A percentile compares a stretch with the other conserved stretches of the same genome.
Evolutionary conservation across 768 basidiomycete species (phyloP).

Genomic region (Xerocomus potaroensis): DNA sequence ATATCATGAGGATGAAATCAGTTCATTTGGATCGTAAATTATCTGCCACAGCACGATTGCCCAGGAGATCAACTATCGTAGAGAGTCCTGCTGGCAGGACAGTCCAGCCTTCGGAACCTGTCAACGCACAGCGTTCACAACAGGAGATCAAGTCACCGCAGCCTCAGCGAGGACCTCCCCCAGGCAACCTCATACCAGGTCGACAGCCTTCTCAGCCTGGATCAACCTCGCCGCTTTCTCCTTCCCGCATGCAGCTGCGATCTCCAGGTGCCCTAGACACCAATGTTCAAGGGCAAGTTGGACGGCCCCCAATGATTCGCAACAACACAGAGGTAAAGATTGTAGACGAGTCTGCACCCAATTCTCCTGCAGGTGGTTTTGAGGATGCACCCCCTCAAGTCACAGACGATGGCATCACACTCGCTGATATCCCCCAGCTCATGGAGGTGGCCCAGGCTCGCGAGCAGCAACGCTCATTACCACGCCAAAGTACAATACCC

Average conservation of each 20-base stretch:
- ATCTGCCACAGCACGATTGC: slow-evolving; percentile 86
- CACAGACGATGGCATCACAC: slow-evolving; percentile 80
- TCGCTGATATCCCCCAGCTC: slow-evolving; percentile 91
- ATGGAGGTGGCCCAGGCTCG: slow-evolving; percentile 90
- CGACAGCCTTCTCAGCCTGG: slow-evolving; percentile 33
- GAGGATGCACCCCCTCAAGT: slow-evolving; percentile 38
- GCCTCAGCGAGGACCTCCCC: slow-evolving; percentile 36
- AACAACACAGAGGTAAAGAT: slow-evolving; percentile 88
- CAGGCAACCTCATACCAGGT: slow-evolving; percentile 34
- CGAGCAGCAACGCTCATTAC: slow-evolving; percentile 80
- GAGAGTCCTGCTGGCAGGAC: slow-evolving; percentile 90
- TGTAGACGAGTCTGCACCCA: slow-evolving; percentile 74
- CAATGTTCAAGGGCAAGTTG: slow-evolving; percentile 38
- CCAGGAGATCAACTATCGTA: slow-evolving; percentile 92
- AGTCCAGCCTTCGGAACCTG: slow-evolving; percentile 66
- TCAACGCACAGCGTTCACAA: slow-evolving; percentile 44
- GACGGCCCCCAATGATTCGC: slow-evolving; percentile 68
- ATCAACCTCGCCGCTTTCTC: slow-evolving; percentile 29
- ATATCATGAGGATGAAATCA: slow-evolving; percentile 93
- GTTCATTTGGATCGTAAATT: slow-evolving; percentile 94
- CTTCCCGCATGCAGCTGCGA: slow-evolving; percentile 36
- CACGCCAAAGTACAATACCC: slow-evolving; percentile 71
- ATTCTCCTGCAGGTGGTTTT: slow-evolving; percentile 56
- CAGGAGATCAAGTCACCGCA: slow-evolving; percentile 38
- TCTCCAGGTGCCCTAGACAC: slow-evolving; percentile 37